Base-by-base conservation (phyloP, 1,284 basidiomycete species). In the Naganishia albida region DNA sequence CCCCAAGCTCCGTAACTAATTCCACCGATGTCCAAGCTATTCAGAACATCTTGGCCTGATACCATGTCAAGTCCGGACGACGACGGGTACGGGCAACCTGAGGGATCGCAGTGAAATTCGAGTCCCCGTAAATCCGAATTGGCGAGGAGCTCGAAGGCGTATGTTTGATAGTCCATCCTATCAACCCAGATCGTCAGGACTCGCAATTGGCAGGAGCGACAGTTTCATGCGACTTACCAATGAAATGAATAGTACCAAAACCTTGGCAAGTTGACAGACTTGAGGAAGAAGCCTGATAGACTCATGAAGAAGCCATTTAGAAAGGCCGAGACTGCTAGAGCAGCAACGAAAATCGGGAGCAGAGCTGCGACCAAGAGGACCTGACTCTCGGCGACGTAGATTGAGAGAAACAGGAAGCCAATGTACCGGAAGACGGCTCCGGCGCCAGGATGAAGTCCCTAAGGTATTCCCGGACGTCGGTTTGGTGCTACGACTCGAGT, bases 191-290 rank as follows among this genome's bases (percentile, higher is more conserved):
- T 13, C 28, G 23, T 18, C 8, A 26, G 12, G 23, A 26, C 15
- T 52, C 34, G 34, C 34, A 10, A 34, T n/a, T n/a, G 34, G 34
- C 10, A 34, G 34, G 34, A 34, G 34, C n/a, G n/a, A 12, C 15
- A 13, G 16, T 44, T 4, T 15, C n/a, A n/a, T n/a, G n/a, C n/a
- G n/a, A 43, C 64, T 40, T 10, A 66, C 67, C 76, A 85, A 70
- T 86, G 85, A 67, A 84, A 83, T 63, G 81, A 83, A 69, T 81
- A 84, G 71, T 80, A 84, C 84, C 85, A 86, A 72, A 86, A 87
- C 0, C 80, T 72, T 0, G 85, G 85, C 10, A 87, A 77, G n/a
- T 82, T 82, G 4, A 81, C 74, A 0, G 83, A 79, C 69, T 80
- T 80, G 72, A 86, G 83, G 34, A 81, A 78, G 69, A 79, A 80